Evolutionary conservation across 139 green algal species (phyloP).

Genomic region (Picochlorum sp.): DNA sequence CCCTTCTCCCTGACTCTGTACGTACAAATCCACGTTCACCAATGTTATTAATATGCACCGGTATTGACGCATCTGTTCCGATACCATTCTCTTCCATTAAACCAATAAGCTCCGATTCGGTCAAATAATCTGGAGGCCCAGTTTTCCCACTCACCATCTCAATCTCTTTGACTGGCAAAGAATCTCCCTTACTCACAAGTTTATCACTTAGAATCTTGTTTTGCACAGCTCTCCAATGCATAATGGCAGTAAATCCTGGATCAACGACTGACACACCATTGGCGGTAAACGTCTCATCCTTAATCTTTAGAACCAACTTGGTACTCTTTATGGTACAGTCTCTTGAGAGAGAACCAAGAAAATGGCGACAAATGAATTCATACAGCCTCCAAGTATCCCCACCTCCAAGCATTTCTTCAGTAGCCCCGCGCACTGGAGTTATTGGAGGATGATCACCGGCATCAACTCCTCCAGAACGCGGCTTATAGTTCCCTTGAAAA

Average conservation of each 20-base stretch:
- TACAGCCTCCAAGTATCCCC: conserved; percentile 81
- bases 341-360: conserved; percentile 64
- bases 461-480: conserved; percentile 47
- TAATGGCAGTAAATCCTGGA: conserved; percentile 69
- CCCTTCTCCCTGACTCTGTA: conserved; percentile 46
- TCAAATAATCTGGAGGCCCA: conserved; percentile 63
- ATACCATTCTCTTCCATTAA: conserved; percentile 86
- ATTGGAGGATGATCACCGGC: conserved; percentile 85
- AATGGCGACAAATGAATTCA: conserved; percentile 59
- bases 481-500: conserved; percentile 27
- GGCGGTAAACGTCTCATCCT: conserved; percentile 53
- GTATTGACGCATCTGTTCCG: conserved; percentile 49
- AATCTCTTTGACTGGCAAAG: conserved; percentile 41
- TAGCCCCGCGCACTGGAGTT: conserved; percentile 64
- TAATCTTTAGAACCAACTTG: conserved; percentile 31
- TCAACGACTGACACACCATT: conserved; percentile 17
- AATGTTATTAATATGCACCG: conserved; percentile 85
- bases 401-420: conserved; percentile 53
- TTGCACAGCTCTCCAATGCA: conserved; percentile 61
- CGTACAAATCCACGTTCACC: conserved; percentile 60
- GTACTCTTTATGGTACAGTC: conserved; percentile 45
- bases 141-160: conserved; percentile 51
- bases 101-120: conserved; percentile 73
- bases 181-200: conserved; percentile 36
- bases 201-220: conserved; percentile 57